These are phyloP conservation scores for Adansonia gregorii DNA, from an alignment of 441 rosid genomes.

Conservation along the genomic window DNA sequence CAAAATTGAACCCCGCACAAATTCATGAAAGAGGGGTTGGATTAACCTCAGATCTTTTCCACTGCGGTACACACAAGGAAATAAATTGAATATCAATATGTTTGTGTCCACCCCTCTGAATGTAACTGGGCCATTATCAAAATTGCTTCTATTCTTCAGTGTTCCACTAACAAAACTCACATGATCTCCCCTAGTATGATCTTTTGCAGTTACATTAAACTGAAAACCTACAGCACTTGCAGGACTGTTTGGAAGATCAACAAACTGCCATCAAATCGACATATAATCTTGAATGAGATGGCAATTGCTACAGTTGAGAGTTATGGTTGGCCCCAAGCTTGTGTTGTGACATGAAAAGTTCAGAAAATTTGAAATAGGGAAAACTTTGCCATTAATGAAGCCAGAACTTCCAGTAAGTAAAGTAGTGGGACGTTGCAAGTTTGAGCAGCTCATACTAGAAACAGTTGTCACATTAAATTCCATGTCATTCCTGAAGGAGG, in stretches of 20 bases:
- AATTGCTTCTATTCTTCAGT: slow-evolving; percentile 63
- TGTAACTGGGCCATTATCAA: slow-evolving; percentile 73
- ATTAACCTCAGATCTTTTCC: slow-evolving; percentile 68
- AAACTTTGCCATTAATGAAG: slow-evolving; percentile 52
- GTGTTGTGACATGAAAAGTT: slow-evolving; percentile 78
- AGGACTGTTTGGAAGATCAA: slow-evolving; percentile 80
- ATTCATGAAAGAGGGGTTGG: slow-evolving; percentile 92
- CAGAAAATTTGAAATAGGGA: slow-evolving; percentile 54
- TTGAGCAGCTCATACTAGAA: slow-evolving; percentile 89
- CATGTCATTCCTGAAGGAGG: slow-evolving; percentile 68
- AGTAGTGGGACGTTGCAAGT: slow-evolving; percentile 64
- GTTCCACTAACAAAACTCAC: slow-evolving; percentile 79
- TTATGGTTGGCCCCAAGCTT: slow-evolving; percentile 77
- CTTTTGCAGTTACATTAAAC: slow-evolving; percentile 70
- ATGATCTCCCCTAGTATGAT: slow-evolving; percentile 54
- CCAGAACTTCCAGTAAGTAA: slow-evolving; percentile 74
- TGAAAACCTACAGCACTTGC: slow-evolving; percentile 89
- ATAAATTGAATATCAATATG: slow-evolving; percentile 77
- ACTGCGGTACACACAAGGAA: slow-evolving; percentile 84
- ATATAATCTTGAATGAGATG: slow-evolving; percentile 53
- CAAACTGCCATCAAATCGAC: slow-evolving; percentile 87
- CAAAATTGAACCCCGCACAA: slow-evolving; percentile 72
- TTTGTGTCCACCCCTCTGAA: slow-evolving; percentile 76
- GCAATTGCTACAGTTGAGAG: slow-evolving; percentile 71
- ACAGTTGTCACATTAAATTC: slow-evolving; percentile 83